Evolutionary conservation across 768 basidiomycete genomes (phyloP), one percentile per base, ranked within the genome.

Genomic region (Leccinum subgranulosum): DNA sequence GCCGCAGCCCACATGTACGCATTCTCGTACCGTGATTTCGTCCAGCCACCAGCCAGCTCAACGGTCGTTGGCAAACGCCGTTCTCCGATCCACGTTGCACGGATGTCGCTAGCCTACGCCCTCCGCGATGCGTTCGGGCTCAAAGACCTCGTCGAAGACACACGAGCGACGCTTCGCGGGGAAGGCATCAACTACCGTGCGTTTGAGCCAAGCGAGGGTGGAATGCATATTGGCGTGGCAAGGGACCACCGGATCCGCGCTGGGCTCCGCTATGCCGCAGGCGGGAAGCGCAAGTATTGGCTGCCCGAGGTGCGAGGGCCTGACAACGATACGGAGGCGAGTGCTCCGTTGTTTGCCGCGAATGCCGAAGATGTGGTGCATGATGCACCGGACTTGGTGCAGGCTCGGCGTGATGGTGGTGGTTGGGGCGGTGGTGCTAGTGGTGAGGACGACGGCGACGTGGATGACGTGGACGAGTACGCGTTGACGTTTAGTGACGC

Each of bases 271-370:
- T 99, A 99, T 67, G 85, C 86, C 49, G 83, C 88, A 54, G 94
- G 94, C 19, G 97, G 96, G 1, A 84, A 85, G 69, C 79, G 80
- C 56, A 99, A 99, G 74, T 99, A 99, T 72, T 99, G 97, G 97
- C 78, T 99, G 9, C 94, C 95, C 0, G 84, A 86, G 65, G 81
- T 25, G 65, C 76, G 39, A 69, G 69, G 75, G 23, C 27, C 25
- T 2, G 80, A 81, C 50, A 68, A 65, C 3, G 65, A 63, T 2
- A 79, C 83, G 43, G 87, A 86, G 55, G 84, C 86, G 8, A 84
- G 84, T 61, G 90, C 93, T 5, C 94, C 94, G 6, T 73, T 96
- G 15, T 76, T 93, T 25, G 74, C 79, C 3, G 74, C 77, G 46
- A 84, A 95, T 45, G 84, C 79, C 0, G 83, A 82, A 11, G 75